These are phyloP conservation scores for Blastomyces gilchristii DNA, from an alignment of 2,329 filamentous ascomycete genomes.

Conservation along the genomic window DNA sequence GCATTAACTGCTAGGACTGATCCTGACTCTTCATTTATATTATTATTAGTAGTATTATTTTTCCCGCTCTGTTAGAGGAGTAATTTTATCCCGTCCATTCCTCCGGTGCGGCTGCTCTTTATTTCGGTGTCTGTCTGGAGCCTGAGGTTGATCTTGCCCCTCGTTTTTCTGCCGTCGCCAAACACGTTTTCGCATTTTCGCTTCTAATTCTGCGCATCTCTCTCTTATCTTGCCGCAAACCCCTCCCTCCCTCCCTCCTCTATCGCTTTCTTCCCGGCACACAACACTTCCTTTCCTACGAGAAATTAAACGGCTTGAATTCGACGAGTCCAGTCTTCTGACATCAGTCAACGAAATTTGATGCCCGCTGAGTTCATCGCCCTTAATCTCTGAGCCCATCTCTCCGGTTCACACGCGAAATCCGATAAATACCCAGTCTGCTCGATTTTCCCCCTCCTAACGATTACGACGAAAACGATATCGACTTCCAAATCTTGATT, in stretches of 20 bases:
- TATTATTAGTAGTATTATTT: background rate
- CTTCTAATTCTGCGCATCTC: background rate
- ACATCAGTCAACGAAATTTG: background rate
- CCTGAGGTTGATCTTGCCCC: background rate
- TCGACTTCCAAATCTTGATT: background rate
- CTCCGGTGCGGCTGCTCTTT: background rate
- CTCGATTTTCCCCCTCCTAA: background rate
- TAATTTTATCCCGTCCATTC: background rate
- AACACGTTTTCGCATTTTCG: background rate
- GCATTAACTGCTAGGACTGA: background rate
- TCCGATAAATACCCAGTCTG: background rate
- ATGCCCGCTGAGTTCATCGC: background rate
- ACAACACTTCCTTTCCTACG: background rate
- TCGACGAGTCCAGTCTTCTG: background rate
- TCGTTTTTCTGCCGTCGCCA: slow-evolving; percentile 4
- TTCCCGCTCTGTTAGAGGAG: background rate
- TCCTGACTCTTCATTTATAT: background rate
- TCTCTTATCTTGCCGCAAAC: background rate
- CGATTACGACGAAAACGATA: background rate
- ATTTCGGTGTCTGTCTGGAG: background rate
- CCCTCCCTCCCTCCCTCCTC: background rate
- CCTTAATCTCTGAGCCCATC: background rate
- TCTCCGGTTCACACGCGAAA: background rate
- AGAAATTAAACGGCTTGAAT: background rate
- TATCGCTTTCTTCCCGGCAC: background rate